A percentile compares a stretch with the other conserved stretches of the same genome.
These are phyloP conservation scores for Vigna hirtella DNA, from an alignment of 306 rosid genomes.

Conservation along the genomic window DNA sequence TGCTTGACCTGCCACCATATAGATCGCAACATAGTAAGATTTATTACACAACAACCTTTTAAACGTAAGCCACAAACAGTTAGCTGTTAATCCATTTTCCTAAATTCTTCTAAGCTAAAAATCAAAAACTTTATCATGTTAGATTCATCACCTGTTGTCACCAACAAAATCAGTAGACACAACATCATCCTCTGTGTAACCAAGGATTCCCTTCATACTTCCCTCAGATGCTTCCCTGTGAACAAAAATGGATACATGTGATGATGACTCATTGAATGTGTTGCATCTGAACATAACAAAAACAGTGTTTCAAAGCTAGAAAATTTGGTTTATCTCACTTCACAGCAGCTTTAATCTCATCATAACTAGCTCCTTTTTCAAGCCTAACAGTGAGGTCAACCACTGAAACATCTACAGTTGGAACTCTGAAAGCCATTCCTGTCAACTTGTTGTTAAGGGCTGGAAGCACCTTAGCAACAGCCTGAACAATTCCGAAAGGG, in stretches of 20 bases:
- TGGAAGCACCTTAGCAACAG: conserved; percentile 93
- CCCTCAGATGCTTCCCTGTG: conserved; percentile 80
- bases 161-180: conserved; percentile 84
- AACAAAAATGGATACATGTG: background rate
- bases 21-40: conserved; percentile 36
- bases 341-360: conserved; percentile 78
- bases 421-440: conserved; percentile 94
- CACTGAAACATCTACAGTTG: conserved; percentile 93
- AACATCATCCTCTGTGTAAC: conserved; percentile 84
- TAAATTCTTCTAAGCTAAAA: background rate
- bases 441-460: conserved; percentile 84
- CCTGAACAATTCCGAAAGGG: conserved; percentile 53
- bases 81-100: background rate
- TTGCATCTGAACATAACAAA: too few species aligned
- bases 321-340: conserved; percentile 57
- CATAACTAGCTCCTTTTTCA: conserved; percentile 74
- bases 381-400: conserved; percentile 94
- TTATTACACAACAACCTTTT: background rate
- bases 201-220: conserved; percentile 75
- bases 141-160: conserved; percentile 68
- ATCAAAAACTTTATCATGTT: background rate
- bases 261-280: too few species aligned
- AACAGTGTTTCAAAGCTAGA: too few species aligned
- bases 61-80: background rate
- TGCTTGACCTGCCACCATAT: conserved; percentile 55